phyloP scores from a whole-genome alignment of 768 basidiomycete genomes.

The Trametes meyenii region DNA sequence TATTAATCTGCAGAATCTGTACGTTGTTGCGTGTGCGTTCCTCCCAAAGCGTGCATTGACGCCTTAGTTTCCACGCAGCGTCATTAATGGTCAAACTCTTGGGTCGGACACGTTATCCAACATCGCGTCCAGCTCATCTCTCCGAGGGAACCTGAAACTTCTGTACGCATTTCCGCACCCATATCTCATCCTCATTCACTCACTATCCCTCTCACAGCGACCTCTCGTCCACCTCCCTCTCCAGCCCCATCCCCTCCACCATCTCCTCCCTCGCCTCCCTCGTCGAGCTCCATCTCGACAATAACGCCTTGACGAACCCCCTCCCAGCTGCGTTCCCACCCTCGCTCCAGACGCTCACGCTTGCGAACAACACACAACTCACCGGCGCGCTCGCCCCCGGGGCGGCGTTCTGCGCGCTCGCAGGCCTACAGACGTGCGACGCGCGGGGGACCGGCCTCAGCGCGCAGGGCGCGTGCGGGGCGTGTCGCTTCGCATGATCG shows the following conservation, averaged over 20 bases:
- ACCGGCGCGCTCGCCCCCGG: constrained; percentile 33
- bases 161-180: constrained; percentile 32
- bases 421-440: constrained; percentile 34
- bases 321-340: constrained; percentile 40
- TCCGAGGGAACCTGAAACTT: constrained; percentile 38
- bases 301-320: constrained; percentile 39
- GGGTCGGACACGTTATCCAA: constrained; percentile 35
- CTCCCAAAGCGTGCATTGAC: background rate
- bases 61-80: constrained; percentile 24
- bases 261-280: constrained; percentile 40
- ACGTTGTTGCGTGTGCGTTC: constrained; percentile 22
- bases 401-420: constrained; percentile 32
- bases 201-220: constrained; percentile 30
- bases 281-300: constrained; percentile 42
- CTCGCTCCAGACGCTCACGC: constrained; percentile 37
- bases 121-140: constrained; percentile 36
- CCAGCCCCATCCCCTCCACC: constrained; percentile 39
- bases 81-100: constrained; percentile 42
- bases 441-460: constrained; percentile 29
- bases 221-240: constrained; percentile 43
- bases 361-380: constrained; percentile 43
- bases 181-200: background rate
- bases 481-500: constrained; percentile 28
- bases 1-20: constrained; percentile 44
- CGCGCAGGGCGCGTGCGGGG: constrained; percentile 30